A percentile compares a stretch with the other conserved stretches of the same genome.
phyloP scores from a whole-genome alignment of 345 rosid species.

The Gossypium anomalum region DNA sequence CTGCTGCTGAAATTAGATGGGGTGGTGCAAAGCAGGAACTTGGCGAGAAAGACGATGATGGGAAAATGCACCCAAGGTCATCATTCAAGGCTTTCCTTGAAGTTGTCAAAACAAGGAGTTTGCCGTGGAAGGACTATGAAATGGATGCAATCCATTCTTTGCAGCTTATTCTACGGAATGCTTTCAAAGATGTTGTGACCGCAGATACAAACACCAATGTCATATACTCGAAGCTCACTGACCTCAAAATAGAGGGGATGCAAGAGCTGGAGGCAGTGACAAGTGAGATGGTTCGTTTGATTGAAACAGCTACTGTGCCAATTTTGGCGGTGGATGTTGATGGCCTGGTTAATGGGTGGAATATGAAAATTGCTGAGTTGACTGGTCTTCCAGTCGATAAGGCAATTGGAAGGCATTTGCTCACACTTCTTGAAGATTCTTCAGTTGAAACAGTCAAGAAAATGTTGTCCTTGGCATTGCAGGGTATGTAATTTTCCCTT shows the following conservation, averaged over 20 bases:
- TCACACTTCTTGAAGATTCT: constrained; percentile 78
- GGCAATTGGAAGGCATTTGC: constrained; percentile 82
- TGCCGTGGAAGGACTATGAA: constrained; percentile 95
- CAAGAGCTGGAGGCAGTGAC: constrained; percentile 95
- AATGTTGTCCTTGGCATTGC: constrained; percentile 70
- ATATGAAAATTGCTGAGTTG: constrained; percentile 78
- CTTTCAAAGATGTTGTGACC: constrained; percentile 55
- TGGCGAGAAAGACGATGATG: constrained; percentile 67
- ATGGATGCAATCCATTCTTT: constrained; percentile 96
- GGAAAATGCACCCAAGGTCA: constrained; percentile 94
- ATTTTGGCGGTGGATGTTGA: constrained; percentile 85
- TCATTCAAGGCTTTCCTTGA: constrained; percentile 94
- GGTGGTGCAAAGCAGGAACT: constrained; percentile 94
- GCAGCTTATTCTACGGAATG: constrained; percentile 86
- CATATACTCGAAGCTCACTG: constrained; percentile 62
- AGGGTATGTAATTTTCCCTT: constrained; percentile 47
- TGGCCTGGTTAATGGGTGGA: constrained; percentile 92
- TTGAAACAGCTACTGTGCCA: constrained; percentile 91
- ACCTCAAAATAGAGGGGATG: constrained; percentile 73
- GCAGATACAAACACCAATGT: constrained; percentile 38
- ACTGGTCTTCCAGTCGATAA: constrained; percentile 77
- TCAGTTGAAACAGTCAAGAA: constrained; percentile 53
- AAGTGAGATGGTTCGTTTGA: constrained; percentile 87
- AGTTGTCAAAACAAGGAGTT: constrained; percentile 75
- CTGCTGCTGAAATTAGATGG: constrained; percentile 86